Evolutionary conservation across 768 basidiomycete genomes (phyloP).

Genomic region (Podaxis pistillaris): DNA sequence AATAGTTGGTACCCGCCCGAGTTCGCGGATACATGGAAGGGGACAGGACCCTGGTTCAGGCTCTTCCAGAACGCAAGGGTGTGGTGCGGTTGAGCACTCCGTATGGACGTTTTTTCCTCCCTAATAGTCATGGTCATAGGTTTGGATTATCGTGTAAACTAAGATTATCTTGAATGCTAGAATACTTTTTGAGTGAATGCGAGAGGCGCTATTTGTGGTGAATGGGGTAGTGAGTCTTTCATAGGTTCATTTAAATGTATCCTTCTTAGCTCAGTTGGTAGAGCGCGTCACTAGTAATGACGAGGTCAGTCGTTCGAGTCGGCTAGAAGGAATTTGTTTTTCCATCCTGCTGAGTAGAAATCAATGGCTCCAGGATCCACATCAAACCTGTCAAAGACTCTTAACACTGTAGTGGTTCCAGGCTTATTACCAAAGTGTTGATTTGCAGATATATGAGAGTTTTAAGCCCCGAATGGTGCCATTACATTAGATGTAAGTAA

Average conservation of each 20-base stretch:
- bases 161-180: too few relatives aligned
- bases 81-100: constrained; percentile 46
- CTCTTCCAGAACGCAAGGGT: constrained; percentile 88
- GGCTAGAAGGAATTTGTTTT: constrained; percentile 37
- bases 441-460: too few relatives aligned
- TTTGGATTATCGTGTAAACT: neutral
- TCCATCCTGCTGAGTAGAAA: too few relatives aligned
- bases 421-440: too few relatives aligned
- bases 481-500: too few relatives aligned
- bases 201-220: too few relatives aligned
- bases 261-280: constrained; percentile 33
- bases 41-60: constrained; percentile 91
- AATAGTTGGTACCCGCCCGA: constrained; percentile 88
- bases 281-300: constrained; percentile 75
- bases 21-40: constrained; percentile 59
- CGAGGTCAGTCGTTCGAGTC: constrained; percentile 70
- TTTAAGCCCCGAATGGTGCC: too few relatives aligned
- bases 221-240: neutral
- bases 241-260: constrained; percentile 9
- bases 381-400: too few relatives aligned
- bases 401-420: too few relatives aligned
- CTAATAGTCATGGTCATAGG: neutral
- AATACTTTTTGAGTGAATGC: too few relatives aligned
- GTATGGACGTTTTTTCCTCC: neutral
- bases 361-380: too few relatives aligned